Conservation (phyloP, 768 basidiomycete species). For the Pulveroboletus frians region DNA sequence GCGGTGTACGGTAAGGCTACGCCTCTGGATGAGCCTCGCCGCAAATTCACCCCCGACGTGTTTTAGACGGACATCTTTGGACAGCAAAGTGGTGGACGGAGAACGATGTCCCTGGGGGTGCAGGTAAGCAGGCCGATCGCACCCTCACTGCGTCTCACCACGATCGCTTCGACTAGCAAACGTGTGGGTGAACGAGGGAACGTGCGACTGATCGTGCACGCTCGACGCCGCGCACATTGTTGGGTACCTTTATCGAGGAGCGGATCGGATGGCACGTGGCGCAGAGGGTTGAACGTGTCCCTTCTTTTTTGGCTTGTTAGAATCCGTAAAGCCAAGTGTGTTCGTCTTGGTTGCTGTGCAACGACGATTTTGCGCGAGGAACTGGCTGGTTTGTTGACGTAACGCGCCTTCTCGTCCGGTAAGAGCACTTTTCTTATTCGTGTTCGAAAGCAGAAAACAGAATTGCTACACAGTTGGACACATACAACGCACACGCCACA, state of each 20-base stretch:
- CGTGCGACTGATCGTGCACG: conserved; percentile 20
- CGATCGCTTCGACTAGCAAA: conserved; percentile 13
- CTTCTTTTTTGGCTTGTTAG: neutral
- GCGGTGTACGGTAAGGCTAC: conserved; percentile 37
- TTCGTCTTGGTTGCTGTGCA: neutral
- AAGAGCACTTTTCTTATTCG: neutral
- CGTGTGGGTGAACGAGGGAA: conserved; percentile 34
- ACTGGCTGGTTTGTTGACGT: too few species aligned
- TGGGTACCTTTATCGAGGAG: too few species aligned
- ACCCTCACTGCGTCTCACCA: neutral
- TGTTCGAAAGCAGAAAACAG: neutral
- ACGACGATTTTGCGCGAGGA: neutral
- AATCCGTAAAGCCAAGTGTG: too few species aligned
- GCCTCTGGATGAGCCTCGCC: too few species aligned
- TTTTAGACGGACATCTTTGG: conserved; percentile 43
- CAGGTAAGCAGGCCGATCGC: conserved; percentile 4
- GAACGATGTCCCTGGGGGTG: conserved; percentile 33
- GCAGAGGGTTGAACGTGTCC: too few species aligned
- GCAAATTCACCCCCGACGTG: conserved; percentile 1
- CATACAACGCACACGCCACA: neutral
- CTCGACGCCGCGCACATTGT: too few species aligned
- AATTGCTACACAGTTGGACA: neutral
- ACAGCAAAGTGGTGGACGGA: conserved; percentile 49
- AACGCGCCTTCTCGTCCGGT: too few species aligned
- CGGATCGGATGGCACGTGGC: too few species aligned